Base-by-base conservation (phyloP, 2,329 filamentous ascomycete species). In the Microcyclosporella mali region DNA sequence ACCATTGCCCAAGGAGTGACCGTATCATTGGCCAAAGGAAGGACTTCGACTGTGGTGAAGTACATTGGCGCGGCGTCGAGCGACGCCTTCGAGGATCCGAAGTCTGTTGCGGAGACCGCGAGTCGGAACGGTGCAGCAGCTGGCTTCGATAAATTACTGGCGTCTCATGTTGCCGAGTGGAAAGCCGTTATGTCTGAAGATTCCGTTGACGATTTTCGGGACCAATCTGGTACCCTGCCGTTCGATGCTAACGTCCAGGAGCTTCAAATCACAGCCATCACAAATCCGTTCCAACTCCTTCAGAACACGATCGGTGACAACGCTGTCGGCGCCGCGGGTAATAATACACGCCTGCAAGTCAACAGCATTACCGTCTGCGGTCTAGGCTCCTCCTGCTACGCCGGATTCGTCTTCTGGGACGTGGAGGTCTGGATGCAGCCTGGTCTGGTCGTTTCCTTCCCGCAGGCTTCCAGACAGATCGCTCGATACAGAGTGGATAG, bases 281-380 rank as follows among this genome's bases (percentile, higher is more conserved):
- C 73, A 1, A 79, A 76, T 34, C 66, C 75, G 0, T 81, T 72
- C 53, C 74, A 78, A 51, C 59, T 81, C 1, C 60, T 81, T 3
- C 75, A 78, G 45, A 75, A 75, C 33, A 74, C 72, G 8, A 68
- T 76, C 38, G 74, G 68, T 34, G 62, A 68, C 2, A 79, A 79
- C 54, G 76, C 77, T 1, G 65, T 78, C 27, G 62, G 63, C 2
- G 67, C 67, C 27, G 70, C 71, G n/a, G 62, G 55, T 0, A 70
- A 71, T 40, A 71, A 72, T 40, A 67, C 71, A 1, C 59, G 67
- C 2, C 66, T 84, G 4, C 78, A 81, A 45, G 69, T 75, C 16
- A 70, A 82, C 58, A 84, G 81, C 51, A 77, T 85, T 37, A 69
- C 79, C 2, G 82, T 85, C n/a, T 79, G 81, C 44, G 82, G 82